Percentiles rank a stretch among this genome's conserved stretches.
These are phyloP conservation scores for Mrakia frigida DNA, from an alignment of 768 basidiomycete genomes.

Conservation along the genomic window DNA sequence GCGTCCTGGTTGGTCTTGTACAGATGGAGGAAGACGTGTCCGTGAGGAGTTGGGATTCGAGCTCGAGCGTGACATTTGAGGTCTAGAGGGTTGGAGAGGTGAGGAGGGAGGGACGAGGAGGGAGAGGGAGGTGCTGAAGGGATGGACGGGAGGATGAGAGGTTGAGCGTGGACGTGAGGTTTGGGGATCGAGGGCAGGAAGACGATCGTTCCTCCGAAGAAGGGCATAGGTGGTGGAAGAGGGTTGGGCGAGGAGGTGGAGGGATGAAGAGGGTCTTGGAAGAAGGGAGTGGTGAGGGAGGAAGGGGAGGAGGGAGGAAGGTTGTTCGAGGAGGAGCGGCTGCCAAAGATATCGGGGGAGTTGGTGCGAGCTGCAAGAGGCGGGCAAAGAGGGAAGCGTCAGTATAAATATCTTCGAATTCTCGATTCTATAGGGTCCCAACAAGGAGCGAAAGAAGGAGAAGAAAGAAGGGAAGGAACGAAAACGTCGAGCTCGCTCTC, in stretches of 20 bases:
- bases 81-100: conserved; percentile 1
- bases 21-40: conserved; percentile 83
- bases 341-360: conserved; percentile 4
- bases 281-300: conserved; percentile 7
- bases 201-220: conserved; percentile 32
- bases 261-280: background rate
- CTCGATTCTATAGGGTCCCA: background rate
- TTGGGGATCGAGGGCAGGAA: background rate
- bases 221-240: conserved; percentile 25
- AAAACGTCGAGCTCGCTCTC: background rate
- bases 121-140: background rate
- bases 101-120: background rate
- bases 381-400: background rate
- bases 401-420: background rate
- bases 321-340: background rate
- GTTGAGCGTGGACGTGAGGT: background rate
- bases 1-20: conserved; percentile 81
- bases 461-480: background rate
- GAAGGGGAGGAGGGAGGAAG: background rate
- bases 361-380: background rate
- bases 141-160: background rate
- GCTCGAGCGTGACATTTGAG: conserved; percentile 93
- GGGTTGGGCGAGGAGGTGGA: background rate
- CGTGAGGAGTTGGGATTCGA: conserved; percentile 92
- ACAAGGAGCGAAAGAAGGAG: background rate